Percentiles rank a stretch among this genome's conserved stretches.
These are phyloP conservation scores for Colletotrichum sublineola DNA, from an alignment of 2,329 filamentous ascomycete species.

Conservation along the genomic window DNA sequence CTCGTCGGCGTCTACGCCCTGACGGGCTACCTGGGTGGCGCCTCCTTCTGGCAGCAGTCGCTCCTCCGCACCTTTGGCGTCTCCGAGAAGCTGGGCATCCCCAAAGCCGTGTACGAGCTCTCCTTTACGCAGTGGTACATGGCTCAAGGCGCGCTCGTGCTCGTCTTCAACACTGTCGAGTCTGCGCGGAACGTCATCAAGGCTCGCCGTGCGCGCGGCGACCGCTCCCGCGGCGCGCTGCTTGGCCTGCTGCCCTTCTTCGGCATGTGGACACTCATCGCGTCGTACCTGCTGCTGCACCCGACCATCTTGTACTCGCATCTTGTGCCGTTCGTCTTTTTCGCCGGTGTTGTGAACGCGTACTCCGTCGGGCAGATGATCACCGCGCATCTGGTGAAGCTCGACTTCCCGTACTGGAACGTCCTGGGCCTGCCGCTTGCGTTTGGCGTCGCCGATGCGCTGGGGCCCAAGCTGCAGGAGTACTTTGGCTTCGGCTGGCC, in stretches of 20 bases:
- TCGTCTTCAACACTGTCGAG: constrained; percentile 86
- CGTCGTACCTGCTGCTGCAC: constrained; percentile 85
- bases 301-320: constrained; percentile 86
- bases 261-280: constrained; percentile 80
- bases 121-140: constrained; percentile 95
- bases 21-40: constrained; percentile 88
- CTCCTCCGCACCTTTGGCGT: constrained; percentile 80
- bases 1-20: constrained; percentile 85
- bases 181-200: constrained; percentile 87
- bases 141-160: constrained; percentile 83
- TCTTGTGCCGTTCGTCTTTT: constrained; percentile 89
- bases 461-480: constrained; percentile 77
- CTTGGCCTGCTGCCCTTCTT: constrained; percentile 88
- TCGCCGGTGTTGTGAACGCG: constrained; percentile 90
- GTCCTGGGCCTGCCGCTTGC: constrained; percentile 83
- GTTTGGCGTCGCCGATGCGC: constrained; percentile 82
- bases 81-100: constrained; percentile 73
- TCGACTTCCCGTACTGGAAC: constrained; percentile 91
- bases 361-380: constrained; percentile 98
- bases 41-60: constrained; percentile 91
- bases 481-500: constrained; percentile 79
- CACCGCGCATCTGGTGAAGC: constrained; percentile 89
- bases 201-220: constrained; percentile 79
- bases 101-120: constrained; percentile 79
- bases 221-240: constrained; percentile 80